Conservation (phyloP, 345 rosid genomes). For the Gossypium thurberi region DNA sequence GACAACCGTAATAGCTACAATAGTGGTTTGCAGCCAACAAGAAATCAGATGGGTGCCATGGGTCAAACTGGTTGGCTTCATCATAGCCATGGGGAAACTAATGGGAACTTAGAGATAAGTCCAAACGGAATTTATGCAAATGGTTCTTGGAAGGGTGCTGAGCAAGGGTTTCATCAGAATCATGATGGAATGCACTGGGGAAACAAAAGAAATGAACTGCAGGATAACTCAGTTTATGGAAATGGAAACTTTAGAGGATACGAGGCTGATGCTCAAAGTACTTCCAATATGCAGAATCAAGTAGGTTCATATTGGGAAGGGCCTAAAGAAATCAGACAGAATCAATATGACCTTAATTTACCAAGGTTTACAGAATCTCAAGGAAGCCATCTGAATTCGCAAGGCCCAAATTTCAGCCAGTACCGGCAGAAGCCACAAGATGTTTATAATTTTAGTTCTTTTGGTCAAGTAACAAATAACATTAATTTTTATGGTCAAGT, state of each 20-base stretch:
- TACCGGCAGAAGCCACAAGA: not conserved
- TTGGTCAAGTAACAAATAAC: not conserved
- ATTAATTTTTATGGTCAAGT: not conserved
- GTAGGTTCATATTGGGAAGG: not conserved
- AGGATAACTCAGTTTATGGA: not conserved
- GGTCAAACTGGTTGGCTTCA: constrained; percentile 15
- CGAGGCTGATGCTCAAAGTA: not conserved
- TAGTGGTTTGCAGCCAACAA: constrained; percentile 17
- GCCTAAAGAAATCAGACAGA: constrained; percentile 1
- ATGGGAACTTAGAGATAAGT: not conserved
- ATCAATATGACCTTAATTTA: not conserved
- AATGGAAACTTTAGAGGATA: constrained; percentile 4
- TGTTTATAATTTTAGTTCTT: not conserved
- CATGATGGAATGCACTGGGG: constrained; percentile 6
- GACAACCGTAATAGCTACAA: not conserved
- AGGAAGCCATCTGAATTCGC: not conserved
- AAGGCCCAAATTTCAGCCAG: no score
- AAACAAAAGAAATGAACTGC: constrained; percentile 14
- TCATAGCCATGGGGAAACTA: constrained; percentile 13
- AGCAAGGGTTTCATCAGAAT: constrained; percentile 12
- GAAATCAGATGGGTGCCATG: constrained; percentile 10
- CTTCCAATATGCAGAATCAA: constrained; percentile 6
- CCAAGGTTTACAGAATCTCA: constrained; percentile 17
- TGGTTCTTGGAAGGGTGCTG: not conserved
- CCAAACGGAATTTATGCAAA: not conserved